Evolutionary conservation across 176 grass and related monocot species (phyloP).

Genomic region (Oryza glumipatula): DNA sequence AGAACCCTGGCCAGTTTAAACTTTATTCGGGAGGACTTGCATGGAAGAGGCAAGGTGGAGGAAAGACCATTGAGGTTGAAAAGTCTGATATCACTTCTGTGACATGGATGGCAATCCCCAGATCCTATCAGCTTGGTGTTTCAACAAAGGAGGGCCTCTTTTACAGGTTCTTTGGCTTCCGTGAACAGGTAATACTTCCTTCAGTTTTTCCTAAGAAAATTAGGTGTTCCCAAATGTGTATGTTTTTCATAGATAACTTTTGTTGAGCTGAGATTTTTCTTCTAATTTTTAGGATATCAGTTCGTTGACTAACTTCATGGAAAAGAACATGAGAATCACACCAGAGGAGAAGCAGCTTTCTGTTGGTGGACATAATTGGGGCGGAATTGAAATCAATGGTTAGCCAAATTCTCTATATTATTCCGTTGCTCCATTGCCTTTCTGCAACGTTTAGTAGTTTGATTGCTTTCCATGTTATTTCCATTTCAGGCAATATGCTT

Average conservation of each 20-base stretch:
- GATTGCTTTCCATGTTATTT: slow-evolving; percentile 26
- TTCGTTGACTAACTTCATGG: slow-evolving; percentile 72
- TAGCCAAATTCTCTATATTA: slow-evolving; percentile 26
- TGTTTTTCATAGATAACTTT: slow-evolving; percentile 19
- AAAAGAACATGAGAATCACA: slow-evolving; percentile 74
- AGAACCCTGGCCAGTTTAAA: slow-evolving; percentile 86
- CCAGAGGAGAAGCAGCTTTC: slow-evolving; percentile 93
- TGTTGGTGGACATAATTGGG: slow-evolving; percentile 83
- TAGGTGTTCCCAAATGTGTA: background rate
- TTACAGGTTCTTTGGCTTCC: slow-evolving; percentile 79
- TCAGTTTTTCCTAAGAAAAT: background rate
- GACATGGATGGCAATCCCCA: slow-evolving; percentile 76
- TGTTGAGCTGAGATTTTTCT: slow-evolving; percentile 23
- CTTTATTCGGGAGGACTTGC: slow-evolving; percentile 67
- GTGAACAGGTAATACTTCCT: slow-evolving; percentile 65
- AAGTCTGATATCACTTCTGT: slow-evolving; percentile 69
- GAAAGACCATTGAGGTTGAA: slow-evolving; percentile 74
- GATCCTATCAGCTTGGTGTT: slow-evolving; percentile 76
- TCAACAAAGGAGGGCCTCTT: slow-evolving; percentile 72
- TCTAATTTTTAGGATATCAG: slow-evolving; percentile 68
- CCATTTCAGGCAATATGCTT: slow-evolving; percentile 74
- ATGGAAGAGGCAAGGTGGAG: slow-evolving; percentile 89
- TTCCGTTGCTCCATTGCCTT: slow-evolving; percentile 1
- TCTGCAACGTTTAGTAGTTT: slow-evolving; percentile 16
- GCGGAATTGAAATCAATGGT: slow-evolving; percentile 85